A percentile compares a stretch with the other conserved stretches of the same genome.
phyloP scores from a whole-genome alignment of 2,329 filamentous ascomycete genomes.

The Monilinia fructicola region DNA sequence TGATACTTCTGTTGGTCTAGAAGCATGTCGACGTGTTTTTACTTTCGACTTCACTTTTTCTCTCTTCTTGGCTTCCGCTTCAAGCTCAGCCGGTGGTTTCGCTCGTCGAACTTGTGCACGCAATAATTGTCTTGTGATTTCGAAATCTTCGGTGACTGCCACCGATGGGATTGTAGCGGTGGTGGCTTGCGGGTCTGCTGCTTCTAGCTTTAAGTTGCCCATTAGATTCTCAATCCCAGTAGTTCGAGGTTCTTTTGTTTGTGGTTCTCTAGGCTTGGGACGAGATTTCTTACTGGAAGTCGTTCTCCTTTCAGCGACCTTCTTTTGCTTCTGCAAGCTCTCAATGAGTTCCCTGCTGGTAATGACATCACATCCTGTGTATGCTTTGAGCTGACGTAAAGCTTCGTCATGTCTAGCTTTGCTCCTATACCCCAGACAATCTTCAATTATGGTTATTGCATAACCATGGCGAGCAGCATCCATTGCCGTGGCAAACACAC shows the following conservation, averaged over 20 bases:
- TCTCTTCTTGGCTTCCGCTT: slow-evolving; percentile 28
- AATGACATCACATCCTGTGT: slow-evolving; percentile 40
- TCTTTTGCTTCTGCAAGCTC: slow-evolving; percentile 32
- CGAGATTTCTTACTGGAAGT: slow-evolving; percentile 28
- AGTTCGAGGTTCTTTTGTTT: slow-evolving; percentile 22
- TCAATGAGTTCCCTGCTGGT: slow-evolving; percentile 36
- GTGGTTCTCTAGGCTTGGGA: slow-evolving; percentile 25
- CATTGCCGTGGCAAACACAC: slow-evolving; percentile 85
- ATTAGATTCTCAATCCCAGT: slow-evolving; percentile 35
- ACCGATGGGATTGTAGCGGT: slow-evolving; percentile 6
- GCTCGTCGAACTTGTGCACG: slow-evolving; percentile 23
- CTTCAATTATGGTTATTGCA: slow-evolving; percentile 80
- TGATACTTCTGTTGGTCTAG: slow-evolving; percentile 27
- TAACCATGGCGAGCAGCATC: slow-evolving; percentile 88
- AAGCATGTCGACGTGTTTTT: slow-evolving; percentile 36
- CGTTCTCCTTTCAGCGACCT: slow-evolving; percentile 25
- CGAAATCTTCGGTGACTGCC: slow-evolving; percentile 26
- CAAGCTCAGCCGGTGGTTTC: slow-evolving; percentile 23
- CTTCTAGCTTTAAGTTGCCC: slow-evolving; percentile 36
- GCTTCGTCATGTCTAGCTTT: slow-evolving; percentile 59
- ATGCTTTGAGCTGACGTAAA: slow-evolving; percentile 35
- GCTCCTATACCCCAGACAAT: slow-evolving; percentile 81
- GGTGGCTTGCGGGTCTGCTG: slow-evolving; percentile 18
- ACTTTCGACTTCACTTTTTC: slow-evolving; percentile 38
- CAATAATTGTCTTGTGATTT: slow-evolving; percentile 26